Evolutionary conservation across 2,329 filamentous ascomycete genomes (phyloP).

Genomic region (Cryoendolithus antarcticus): DNA sequence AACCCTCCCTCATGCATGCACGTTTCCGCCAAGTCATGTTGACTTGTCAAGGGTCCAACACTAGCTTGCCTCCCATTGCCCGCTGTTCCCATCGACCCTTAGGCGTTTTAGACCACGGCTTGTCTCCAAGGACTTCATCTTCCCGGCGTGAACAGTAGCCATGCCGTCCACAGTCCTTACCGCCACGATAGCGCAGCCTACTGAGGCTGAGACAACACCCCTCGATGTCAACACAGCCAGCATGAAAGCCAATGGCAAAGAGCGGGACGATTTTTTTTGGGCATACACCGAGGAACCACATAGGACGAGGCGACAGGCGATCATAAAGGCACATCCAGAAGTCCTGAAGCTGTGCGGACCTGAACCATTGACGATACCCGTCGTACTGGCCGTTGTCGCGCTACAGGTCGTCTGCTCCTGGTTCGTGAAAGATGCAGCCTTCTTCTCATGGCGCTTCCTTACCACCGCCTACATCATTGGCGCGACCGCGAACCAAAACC

Average conservation of each 20-base stretch:
- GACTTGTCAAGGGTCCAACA: no score
- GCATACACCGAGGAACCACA: conserved; percentile 98
- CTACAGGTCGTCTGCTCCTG: conserved; percentile 71
- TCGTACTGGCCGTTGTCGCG: conserved; percentile 70
- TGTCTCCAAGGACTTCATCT: no score
- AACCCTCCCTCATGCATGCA: no score
- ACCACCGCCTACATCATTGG: conserved; percentile 81
- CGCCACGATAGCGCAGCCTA: conserved; percentile 10
- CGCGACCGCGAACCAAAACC: conserved; percentile 93
- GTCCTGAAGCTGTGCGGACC: conserved; percentile 95
- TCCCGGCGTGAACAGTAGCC: background rate
- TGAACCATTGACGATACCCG: conserved; percentile 89
- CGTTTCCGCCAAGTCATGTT: no score
- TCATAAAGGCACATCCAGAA: conserved; percentile 97
- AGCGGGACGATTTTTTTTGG: conserved; percentile 73
- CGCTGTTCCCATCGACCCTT: no score
- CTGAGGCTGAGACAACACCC: background rate
- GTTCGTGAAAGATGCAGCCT: conserved; percentile 60
- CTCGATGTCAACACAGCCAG: conserved; percentile 1
- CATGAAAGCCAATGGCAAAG: conserved; percentile 5
- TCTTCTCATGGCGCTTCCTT: conserved; percentile 78
- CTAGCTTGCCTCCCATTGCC: no score
- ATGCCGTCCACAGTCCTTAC: conserved; percentile 16
- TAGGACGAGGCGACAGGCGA: conserved; percentile 75
- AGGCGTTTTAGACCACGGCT: no score